These are phyloP conservation scores for Mortierella sp. DNA, from an alignment of 371 early-diverging fungal species.

Conservation along the genomic window DNA sequence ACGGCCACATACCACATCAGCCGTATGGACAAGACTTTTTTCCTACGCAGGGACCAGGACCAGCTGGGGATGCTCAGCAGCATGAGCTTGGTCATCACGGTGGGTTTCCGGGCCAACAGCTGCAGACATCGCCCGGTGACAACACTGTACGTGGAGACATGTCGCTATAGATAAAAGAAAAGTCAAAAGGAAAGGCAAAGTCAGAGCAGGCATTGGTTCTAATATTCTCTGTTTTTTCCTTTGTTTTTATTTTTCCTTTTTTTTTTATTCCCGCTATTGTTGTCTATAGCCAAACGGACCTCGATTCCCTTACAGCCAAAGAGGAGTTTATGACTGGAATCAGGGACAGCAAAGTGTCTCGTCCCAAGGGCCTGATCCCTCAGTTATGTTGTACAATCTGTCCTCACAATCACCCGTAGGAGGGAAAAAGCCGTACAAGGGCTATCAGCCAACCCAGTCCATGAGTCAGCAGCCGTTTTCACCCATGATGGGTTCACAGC, in stretches of 20 bases:
- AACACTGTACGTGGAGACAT: conserved; percentile 19
- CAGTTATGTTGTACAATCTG: conserved; percentile 19
- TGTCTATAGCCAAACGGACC: conserved; percentile 10
- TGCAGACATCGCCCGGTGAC: conserved; percentile 18
- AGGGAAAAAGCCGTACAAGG: conserved; percentile 26
- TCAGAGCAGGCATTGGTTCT: too few relatives aligned
- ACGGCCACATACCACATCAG: conserved; percentile 5
- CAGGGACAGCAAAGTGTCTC: conserved; percentile 10
- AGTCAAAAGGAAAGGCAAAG: too few relatives aligned
- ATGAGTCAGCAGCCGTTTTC: conserved; percentile 13
- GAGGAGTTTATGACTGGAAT: conserved; percentile 30
- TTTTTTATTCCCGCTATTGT: too few relatives aligned
- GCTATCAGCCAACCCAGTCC: conserved; percentile 8
- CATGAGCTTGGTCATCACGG: conserved; percentile 10
- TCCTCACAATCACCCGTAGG: conserved; percentile 10
- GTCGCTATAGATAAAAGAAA: too few relatives aligned
- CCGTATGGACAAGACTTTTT: conserved; percentile 29
- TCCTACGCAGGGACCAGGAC: conserved; percentile 7
- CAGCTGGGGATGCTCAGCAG: conserved; percentile 17
- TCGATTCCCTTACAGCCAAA: conserved; percentile 23
- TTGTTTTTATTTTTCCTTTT: conserved; percentile 5
- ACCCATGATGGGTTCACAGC: conserved; percentile 10
- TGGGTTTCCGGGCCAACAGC: conserved; percentile 20
- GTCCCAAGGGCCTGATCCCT: conserved; percentile 19
- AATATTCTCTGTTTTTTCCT: not conserved